Evolutionary conservation across 768 basidiomycete species (phyloP), one percentile per base, ranked within the genome.

Genomic region (Clitopilus hobsonii): DNA sequence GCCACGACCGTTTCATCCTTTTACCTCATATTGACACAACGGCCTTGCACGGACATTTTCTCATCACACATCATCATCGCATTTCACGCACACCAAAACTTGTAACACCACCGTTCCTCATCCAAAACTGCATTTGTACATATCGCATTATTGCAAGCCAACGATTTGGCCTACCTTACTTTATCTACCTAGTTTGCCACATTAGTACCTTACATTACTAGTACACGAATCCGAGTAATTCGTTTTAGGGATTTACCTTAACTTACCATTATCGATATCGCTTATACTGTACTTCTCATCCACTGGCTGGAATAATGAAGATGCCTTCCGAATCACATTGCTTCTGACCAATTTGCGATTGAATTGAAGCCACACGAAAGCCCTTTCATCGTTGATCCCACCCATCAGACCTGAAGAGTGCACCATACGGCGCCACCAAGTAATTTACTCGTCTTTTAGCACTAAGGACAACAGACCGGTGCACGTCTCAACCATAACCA

Each of bases 401-500:
- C 18, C 41, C 41, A 45, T 45, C 41, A 45, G 22, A 45, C 41
- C 41, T 45, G 4, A 20, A 45, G 22, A 45, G 18, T 45, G 41
- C n/a, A 45, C 41, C 41, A 45, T 45, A 45, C 5, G 41, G 41
- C 41, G 41, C 41, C 41, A 45, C 41, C 6, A 45, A 45, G 41
- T 45, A 45, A 45, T 45, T 45, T 45, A 45, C 41, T 45, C 41
- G 41, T 16, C 41, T 45, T 45, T 45, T 20, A 45, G 41, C 18
- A 20, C 41, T 45, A 45, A 20, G 22, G n/a, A n/a, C n/a, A n/a
- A n/a, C n/a, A n/a, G n/a, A 18, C 41, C 41, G 8, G 41, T 45
- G 41, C 41, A 16, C 41, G 41, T 45, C 41, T 45, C 41, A 45
- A 45, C 41, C 41, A 45, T 45, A 45, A 20, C 41, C 41, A 45